These are phyloP conservation scores for Calonectria montana DNA, from an alignment of 2,329 filamentous ascomycete species.

Conservation along the genomic window DNA sequence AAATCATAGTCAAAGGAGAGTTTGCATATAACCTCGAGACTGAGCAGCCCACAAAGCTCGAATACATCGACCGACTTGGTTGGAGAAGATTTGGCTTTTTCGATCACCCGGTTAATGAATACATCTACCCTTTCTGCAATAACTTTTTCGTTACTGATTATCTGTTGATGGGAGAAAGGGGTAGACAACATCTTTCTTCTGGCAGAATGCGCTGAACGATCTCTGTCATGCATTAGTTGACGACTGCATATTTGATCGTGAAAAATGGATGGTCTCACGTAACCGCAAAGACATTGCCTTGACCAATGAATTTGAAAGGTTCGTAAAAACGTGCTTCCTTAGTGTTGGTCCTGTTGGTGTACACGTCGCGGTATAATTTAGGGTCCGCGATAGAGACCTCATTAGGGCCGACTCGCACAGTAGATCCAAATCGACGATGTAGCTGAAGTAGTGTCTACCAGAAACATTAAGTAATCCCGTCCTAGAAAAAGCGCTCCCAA, in stretches of 20 bases:
- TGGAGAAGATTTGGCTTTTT: not conserved
- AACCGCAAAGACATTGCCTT: not conserved
- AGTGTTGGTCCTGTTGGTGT: not conserved
- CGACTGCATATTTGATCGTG: not conserved
- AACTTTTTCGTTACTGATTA: not conserved
- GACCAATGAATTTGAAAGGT: not conserved
- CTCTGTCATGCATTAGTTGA: not conserved
- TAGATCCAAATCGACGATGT: not conserved
- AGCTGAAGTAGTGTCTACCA: not conserved
- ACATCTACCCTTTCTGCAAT: not conserved
- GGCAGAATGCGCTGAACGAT: not conserved
- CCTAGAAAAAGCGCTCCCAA: not conserved
- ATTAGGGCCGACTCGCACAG: not conserved
- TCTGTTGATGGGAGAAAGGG: not conserved
- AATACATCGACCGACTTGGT: not conserved
- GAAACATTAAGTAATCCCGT: not conserved
- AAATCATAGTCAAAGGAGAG: not conserved
- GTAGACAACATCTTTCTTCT: not conserved
- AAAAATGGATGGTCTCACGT: not conserved
- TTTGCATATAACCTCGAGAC: not conserved
- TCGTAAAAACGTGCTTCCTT: not conserved
- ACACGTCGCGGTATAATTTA: not conserved
- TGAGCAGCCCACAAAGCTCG: not conserved
- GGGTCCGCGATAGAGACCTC: not conserved
- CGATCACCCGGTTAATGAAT: not conserved